A percentile compares a stretch with the other conserved stretches of the same genome.
These are phyloP conservation scores for Aspergillus haitiensis DNA, from an alignment of 495 filamentous ascomycete genomes.

Conservation along the genomic window DNA sequence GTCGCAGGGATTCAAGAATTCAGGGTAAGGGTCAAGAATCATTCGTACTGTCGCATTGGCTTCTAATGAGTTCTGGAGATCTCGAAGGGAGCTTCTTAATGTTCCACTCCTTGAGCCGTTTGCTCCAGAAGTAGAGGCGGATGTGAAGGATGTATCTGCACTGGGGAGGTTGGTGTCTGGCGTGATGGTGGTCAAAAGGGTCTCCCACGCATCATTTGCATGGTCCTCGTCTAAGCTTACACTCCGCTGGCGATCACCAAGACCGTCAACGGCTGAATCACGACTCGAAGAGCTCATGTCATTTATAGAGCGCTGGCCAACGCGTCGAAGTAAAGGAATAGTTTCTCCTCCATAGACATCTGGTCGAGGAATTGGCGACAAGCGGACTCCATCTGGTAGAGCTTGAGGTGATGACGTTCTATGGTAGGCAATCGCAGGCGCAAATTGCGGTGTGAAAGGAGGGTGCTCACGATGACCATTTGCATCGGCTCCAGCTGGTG, in stretches of 20 bases:
- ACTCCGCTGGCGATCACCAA: conserved; percentile 82
- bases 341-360: conserved; percentile 25
- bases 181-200: conserved; percentile 72
- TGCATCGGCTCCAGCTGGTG: conserved; percentile 23
- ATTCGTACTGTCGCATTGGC: conserved; percentile 27
- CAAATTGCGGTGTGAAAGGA: conserved; percentile 48
- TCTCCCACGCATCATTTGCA: conserved; percentile 68
- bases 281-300: conserved; percentile 23
- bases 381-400: conserved; percentile 24
- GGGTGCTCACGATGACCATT: conserved; percentile 21
- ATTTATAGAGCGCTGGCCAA: conserved; percentile 31
- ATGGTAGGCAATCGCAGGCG: conserved; percentile 43
- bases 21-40: conserved; percentile 43
- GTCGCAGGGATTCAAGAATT: conserved; percentile 46
- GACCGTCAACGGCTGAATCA: conserved; percentile 58
- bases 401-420: conserved; percentile 28
- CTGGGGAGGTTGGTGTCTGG: conserved; percentile 81
- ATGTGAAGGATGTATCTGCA: conserved; percentile 75
- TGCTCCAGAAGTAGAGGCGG: conserved; percentile 54
- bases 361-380: conserved; percentile 30
- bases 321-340: conserved; percentile 25
- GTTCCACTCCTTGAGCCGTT: conserved; percentile 26
- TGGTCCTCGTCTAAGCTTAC: conserved; percentile 69
- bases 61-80: conserved; percentile 28
- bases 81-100: conserved; percentile 38